Evolutionary conservation across 1,284 basidiomycete genomes (phyloP).

Genomic region (Austropuccinia psidii): DNA sequence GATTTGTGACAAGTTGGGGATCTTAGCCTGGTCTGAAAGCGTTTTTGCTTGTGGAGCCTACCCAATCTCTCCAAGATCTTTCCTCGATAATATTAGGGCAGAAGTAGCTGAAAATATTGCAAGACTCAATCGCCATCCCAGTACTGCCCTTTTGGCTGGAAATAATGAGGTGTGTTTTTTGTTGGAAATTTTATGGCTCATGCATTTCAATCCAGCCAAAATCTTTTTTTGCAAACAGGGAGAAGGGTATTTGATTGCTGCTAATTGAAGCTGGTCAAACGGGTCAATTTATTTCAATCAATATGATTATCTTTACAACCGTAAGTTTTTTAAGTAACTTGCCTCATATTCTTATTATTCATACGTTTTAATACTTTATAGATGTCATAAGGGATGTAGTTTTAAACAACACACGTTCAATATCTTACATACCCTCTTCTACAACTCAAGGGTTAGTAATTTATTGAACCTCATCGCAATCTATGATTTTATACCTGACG

Average conservation of each 20-base stretch:
- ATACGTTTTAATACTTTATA: conserved; percentile 55
- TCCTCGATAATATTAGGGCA: conserved; percentile 54
- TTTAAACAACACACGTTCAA: conserved; percentile 54
- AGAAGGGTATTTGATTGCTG: conserved; percentile 29
- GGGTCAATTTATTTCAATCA: conserved; percentile 41
- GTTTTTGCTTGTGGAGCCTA: conserved; percentile 37
- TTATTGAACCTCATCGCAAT: too few relatives aligned
- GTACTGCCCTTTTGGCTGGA: conserved; percentile 58
- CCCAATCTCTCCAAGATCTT: conserved; percentile 47
- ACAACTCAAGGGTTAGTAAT: conserved; percentile 50
- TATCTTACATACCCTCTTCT: conserved; percentile 60
- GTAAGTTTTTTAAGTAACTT: too few relatives aligned
- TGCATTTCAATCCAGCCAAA: not conserved
- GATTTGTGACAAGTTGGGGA: conserved; percentile 58
- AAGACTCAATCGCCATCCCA: conserved; percentile 57
- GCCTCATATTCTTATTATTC: conserved; percentile 51
- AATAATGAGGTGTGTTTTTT: conserved; percentile 54
- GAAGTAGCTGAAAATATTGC: conserved; percentile 59
- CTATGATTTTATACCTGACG: too few relatives aligned
- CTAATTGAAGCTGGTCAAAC: conserved; percentile 16
- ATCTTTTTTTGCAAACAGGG: conserved; percentile 46
- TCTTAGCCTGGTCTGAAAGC: conserved; percentile 60
- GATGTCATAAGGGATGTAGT: conserved; percentile 56
- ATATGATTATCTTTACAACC: conserved; percentile 54
- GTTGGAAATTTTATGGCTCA: conserved; percentile 54